Conservation (phyloP, 129 eudicot species). For the Lactuca sativa region DNA sequence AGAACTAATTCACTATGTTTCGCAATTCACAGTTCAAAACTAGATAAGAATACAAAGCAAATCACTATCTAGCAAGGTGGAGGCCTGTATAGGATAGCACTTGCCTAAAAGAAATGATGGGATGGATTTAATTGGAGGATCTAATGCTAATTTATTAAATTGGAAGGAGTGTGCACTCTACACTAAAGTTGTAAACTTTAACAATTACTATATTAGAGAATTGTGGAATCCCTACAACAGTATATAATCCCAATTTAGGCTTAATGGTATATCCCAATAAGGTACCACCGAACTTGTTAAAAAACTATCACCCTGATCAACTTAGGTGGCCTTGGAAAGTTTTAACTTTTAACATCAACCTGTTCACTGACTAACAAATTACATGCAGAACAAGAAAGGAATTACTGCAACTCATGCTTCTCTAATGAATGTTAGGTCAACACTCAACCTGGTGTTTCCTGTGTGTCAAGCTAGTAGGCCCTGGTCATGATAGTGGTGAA, state of each 20-base stretch:
- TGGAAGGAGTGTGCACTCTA: conserved; percentile 27
- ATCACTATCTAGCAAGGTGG: conserved; percentile 32
- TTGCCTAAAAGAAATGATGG: conserved; percentile 19
- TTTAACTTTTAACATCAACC: background rate
- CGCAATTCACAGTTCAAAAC: conserved; percentile 11
- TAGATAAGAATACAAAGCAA: conserved; percentile 17
- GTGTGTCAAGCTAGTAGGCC: conserved; percentile 15
- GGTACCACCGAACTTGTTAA: background rate
- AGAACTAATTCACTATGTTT: conserved; percentile 14
- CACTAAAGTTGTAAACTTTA: conserved; percentile 18
- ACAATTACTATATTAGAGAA: conserved; percentile 11
- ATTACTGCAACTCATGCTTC: background rate
- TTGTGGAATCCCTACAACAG: background rate
- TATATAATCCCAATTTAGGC: background rate
- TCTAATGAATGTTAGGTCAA: background rate
- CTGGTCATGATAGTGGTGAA: conserved; percentile 7
- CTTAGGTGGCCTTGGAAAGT: background rate
- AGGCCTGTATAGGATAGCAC: conserved; percentile 35
- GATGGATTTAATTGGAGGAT: conserved; percentile 25
- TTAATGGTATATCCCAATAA: background rate
- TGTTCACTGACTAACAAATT: background rate
- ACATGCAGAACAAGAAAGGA: background rate
- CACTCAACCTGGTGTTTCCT: background rate
- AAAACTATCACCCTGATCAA: too few species aligned
- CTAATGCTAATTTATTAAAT: conserved; percentile 21